These are phyloP conservation scores for Mycena metata DNA, from an alignment of 768 basidiomycete species.

Conservation along the genomic window DNA sequence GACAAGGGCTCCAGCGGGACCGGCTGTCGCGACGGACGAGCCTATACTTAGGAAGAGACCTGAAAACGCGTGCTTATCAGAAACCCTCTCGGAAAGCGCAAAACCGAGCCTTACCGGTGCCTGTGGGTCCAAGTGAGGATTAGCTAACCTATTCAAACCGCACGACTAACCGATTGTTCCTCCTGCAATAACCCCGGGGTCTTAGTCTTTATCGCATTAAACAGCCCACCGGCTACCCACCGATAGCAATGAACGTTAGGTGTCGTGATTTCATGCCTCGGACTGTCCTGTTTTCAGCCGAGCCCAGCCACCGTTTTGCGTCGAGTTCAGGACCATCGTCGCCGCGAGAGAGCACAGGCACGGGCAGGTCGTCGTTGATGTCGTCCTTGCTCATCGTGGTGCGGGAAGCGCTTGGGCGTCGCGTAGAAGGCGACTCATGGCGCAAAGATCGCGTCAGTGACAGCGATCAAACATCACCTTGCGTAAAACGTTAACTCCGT, in stretches of 20 bases:
- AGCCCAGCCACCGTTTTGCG: constrained; percentile 21
- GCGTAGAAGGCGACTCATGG: constrained; percentile 10
- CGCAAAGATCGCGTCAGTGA: constrained; percentile 17
- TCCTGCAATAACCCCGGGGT: not conserved
- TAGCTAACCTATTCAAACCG: not conserved
- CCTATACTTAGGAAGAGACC: constrained; percentile 34
- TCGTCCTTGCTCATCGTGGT: constrained; percentile 19
- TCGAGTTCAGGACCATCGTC: not conserved
- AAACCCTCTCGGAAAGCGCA: not conserved
- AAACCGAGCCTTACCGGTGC: constrained; percentile 5
- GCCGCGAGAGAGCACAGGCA: constrained; percentile 15
- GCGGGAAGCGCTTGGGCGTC: not conserved
- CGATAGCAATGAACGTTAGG: constrained; percentile 32
- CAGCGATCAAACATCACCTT: too few species aligned
- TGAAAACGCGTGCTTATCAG: not conserved
- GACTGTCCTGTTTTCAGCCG: constrained; percentile 24
- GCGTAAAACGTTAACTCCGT: too few species aligned
- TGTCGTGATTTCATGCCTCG: constrained; percentile 33
- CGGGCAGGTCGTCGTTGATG: constrained; percentile 13
- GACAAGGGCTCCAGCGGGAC: constrained; percentile 72
- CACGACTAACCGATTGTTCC: constrained; percentile 27
- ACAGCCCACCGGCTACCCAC: constrained; percentile 7
- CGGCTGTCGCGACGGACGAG: constrained; percentile 51
- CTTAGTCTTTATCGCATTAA: not conserved
- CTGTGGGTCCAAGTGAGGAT: not conserved